Conservation (phyloP, 2,329 filamentous ascomycete species). For the Bipolaris oryzae region DNA sequence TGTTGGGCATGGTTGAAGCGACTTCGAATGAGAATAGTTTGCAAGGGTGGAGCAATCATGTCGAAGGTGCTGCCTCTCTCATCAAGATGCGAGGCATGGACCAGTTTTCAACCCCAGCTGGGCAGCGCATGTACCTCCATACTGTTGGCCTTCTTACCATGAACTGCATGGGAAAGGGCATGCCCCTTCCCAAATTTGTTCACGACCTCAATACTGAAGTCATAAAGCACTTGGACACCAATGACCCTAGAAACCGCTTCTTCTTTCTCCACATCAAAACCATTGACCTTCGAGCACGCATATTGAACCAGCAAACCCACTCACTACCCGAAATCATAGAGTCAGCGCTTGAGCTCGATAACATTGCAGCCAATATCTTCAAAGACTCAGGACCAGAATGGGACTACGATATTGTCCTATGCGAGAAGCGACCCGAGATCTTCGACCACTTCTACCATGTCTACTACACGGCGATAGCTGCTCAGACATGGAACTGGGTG, state of each 20-base stretch:
- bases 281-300: conserved; percentile 36
- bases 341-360: conserved; percentile 34
- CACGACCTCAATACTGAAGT: conserved; percentile 35
- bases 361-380: conserved; percentile 28
- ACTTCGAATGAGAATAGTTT: conserved; percentile 40
- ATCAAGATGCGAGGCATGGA: conserved; percentile 38
- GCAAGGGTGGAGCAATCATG: conserved; percentile 43
- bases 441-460: conserved; percentile 42
- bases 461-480: conserved; percentile 33
- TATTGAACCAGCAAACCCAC: conserved; percentile 23
- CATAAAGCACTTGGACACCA: conserved; percentile 22
- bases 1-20: conserved; percentile 41
- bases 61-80: conserved; percentile 44
- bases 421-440: conserved; percentile 14
- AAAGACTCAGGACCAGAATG: conserved; percentile 25
- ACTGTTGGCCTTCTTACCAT: conserved; percentile 34
- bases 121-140: conserved; percentile 43
- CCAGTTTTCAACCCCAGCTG: conserved; percentile 38
- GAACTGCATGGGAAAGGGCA: conserved; percentile 37
- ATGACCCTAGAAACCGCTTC: conserved; percentile 35
- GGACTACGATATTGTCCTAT: conserved; percentile 30
- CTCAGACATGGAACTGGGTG: conserved; percentile 45
- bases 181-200: conserved; percentile 31
- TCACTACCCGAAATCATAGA: conserved; percentile 32
- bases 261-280: conserved; percentile 38